These are phyloP conservation scores for Cyberlindnera maritima DNA, from an alignment of 805 yeast genomes.

Conservation along the genomic window DNA sequence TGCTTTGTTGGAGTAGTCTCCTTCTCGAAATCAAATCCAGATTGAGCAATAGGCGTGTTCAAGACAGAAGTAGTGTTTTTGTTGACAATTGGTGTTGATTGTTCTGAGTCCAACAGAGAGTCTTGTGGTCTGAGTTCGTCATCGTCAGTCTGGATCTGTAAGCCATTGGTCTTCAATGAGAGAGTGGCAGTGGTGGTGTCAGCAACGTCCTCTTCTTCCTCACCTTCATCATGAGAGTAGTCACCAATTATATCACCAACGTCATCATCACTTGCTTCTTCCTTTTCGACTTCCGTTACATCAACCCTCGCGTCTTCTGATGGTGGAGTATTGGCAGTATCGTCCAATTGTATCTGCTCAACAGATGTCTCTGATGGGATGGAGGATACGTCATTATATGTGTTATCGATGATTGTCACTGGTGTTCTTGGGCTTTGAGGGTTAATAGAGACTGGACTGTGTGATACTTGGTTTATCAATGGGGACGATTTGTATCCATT, in stretches of 20 bases:
- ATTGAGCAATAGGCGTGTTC: conserved; percentile 7
- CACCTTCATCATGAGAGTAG: conserved; percentile 18
- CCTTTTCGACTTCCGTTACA: not conserved
- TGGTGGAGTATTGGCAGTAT: not conserved
- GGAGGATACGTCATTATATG: not conserved
- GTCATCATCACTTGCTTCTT: conserved; percentile 9
- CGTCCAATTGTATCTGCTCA: not conserved
- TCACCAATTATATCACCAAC: conserved; percentile 17
- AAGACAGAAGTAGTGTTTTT: not conserved
- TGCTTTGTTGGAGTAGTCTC: conserved; percentile 3
- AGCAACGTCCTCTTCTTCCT: conserved; percentile 5
- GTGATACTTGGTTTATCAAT: conserved; percentile 11
- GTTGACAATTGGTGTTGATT: conserved; percentile 12
- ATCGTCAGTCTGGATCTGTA: conserved; percentile 13
- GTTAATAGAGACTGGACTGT: conserved; percentile 2
- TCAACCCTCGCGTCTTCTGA: not conserved
- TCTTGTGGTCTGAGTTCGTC: conserved; percentile 18
- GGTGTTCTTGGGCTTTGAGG: conserved; percentile 4
- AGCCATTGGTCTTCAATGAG: conserved; percentile 5
- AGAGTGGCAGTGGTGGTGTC: conserved; percentile 3
- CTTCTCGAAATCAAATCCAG: conserved; percentile 15
- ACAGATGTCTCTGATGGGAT: conserved; percentile 1
- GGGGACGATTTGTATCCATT: conserved; percentile 19
- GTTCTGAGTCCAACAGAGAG: conserved; percentile 13
- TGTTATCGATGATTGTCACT: not conserved